Evolutionary conservation across 2,329 filamentous ascomycete genomes (phyloP), one percentile per base, ranked within the genome.

Genomic region (Eutypella sp.): DNA sequence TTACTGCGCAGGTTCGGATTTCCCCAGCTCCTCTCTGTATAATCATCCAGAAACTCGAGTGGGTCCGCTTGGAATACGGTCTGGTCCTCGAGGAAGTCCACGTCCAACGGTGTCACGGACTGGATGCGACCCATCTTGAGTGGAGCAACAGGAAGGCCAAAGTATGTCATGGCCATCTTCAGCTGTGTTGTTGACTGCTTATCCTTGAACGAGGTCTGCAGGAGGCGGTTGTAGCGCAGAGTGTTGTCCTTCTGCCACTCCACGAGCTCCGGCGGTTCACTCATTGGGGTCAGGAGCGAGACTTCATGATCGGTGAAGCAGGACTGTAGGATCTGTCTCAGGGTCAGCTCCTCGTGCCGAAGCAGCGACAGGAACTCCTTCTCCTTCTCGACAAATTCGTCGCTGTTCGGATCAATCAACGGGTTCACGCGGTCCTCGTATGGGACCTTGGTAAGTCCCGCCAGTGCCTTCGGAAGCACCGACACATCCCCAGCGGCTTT

Each of bases 161-260:
- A 76, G 54, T 69, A 74, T 38, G 73, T 59, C 59, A 74, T 65
- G 0, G 72, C 60, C 46, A 77, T 47, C 53, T 73, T 75, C n/a
- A 67, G 63, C 3, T 61, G 59, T 15, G 73, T 46, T 1, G 60
- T 58, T 4, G 58, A 49, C 2, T 47, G 20, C 7, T 60, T 48
- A 5, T 47, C 56, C 9, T 56, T 57, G 47, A 71, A 69, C 1
- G 61, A 58, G 2, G 52, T 55, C 3, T 49, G 23, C 4, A 72
- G 50, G 15, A 70, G 52, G 0, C 47, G 25, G 3, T 52, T 23
- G 50, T 66, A 71, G 10, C 58, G 56, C 16, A 46, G 23, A 1
- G 61, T 53, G 45, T 67, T 64, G 10, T 52, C 45, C 16, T 52
- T 49, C 46, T 73, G 70, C 33, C 64, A 47, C 3, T 49, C 29